phyloP scores from a whole-genome alignment of 441 rosid genomes.

The Erysimum pusillum region DNA sequence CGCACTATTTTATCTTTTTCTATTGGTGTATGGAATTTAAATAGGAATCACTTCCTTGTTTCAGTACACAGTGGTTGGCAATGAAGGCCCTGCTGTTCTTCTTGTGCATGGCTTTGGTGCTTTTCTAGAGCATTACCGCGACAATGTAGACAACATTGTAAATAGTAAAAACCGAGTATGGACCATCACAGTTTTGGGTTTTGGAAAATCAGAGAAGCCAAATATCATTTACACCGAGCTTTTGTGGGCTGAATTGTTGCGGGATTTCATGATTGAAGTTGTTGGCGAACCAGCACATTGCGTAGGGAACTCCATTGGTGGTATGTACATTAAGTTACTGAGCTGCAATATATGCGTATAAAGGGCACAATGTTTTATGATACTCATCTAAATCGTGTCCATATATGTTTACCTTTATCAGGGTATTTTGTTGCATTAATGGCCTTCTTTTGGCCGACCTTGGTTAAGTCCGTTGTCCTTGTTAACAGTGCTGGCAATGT shows the following conservation, averaged over 20 bases:
- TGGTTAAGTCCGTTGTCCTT: conserved; percentile 74
- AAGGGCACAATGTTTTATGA: background rate
- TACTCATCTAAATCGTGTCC: conserved; percentile 27
- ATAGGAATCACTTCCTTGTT: conserved; percentile 41
- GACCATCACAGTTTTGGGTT: conserved; percentile 85
- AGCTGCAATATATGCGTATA: background rate
- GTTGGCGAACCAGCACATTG: conserved; percentile 87
- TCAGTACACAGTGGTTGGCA: conserved; percentile 78
- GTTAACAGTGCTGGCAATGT: conserved; percentile 84
- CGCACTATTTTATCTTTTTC: background rate
- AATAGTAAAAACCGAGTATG: conserved; percentile 69
- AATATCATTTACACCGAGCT: conserved; percentile 82
- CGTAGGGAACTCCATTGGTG: conserved; percentile 93
- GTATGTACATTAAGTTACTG: conserved; percentile 52
- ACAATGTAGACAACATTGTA: conserved; percentile 65
- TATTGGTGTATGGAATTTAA: conserved; percentile 8
- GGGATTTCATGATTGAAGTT: conserved; percentile 82
- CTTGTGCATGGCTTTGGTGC: conserved; percentile 99
- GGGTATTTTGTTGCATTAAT: conserved; percentile 78
- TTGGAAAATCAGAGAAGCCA: conserved; percentile 96
- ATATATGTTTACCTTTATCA: conserved; percentile 43
- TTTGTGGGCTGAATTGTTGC: conserved; percentile 85
- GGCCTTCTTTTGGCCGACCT: conserved; percentile 73
- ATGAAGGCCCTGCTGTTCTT: conserved; percentile 76
- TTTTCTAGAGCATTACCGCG: conserved; percentile 87